Evolutionary conservation across 257 asterid species (phyloP).

Genomic region (Ilex asprella): DNA sequence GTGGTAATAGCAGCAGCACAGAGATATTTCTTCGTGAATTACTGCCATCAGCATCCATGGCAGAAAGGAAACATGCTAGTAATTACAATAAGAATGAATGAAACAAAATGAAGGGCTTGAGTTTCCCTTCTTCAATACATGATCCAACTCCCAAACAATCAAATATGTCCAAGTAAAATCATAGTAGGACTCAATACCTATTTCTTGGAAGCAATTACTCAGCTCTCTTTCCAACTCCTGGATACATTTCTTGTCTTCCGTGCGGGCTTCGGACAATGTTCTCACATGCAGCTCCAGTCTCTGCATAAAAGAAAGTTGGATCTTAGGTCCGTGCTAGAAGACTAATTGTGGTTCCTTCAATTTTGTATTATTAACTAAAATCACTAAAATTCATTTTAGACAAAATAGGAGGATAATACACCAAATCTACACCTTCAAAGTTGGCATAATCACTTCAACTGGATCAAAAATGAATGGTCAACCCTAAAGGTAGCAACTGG

Average conservation of each 20-base stretch:
- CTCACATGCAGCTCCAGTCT: conserved; percentile 61
- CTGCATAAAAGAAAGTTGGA: conserved; percentile 34
- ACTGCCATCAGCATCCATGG: conserved; percentile 8
- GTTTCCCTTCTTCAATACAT: background rate
- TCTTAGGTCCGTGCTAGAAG: conserved; percentile 6
- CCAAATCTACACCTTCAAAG: background rate
- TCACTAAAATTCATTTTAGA: background rate
- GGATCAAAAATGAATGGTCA: background rate
- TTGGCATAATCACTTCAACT: background rate
- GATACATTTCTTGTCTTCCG: conserved; percentile 65
- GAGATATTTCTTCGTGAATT: background rate
- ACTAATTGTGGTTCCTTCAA: background rate
- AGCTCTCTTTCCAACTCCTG: conserved; percentile 79
- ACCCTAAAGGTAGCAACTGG: background rate
- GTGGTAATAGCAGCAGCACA: background rate
- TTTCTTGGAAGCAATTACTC: conserved; percentile 69
- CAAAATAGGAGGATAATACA: background rate
- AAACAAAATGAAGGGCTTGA: background rate
- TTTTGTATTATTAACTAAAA: background rate
- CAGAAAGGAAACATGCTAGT: background rate
- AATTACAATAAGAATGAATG: conserved; percentile 10
- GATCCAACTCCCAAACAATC: background rate
- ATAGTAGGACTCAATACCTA: conserved; percentile 45
- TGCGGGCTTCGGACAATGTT: conserved; percentile 50
- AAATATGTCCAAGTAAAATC: conserved; percentile 1